Evolutionary conservation across 2,329 filamentous ascomycete genomes (phyloP).

Genomic region (Septoria linicola): DNA sequence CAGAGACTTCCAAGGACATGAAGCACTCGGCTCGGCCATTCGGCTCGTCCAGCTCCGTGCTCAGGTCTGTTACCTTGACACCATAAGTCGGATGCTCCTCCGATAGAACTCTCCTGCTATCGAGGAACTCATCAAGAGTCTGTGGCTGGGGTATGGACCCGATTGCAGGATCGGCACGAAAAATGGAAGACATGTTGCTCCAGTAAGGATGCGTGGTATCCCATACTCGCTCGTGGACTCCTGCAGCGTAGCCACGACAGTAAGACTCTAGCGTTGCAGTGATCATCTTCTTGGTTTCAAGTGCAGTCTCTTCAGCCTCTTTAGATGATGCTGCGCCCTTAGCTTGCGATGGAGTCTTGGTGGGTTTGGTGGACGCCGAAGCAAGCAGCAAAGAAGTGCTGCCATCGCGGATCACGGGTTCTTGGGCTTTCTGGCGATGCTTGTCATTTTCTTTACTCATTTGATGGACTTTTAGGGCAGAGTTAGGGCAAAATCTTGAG

Average conservation of each 20-base stretch:
- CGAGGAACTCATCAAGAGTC: slow-evolving; percentile 2
- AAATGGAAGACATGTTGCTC: slow-evolving; percentile 1
- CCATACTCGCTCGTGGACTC: slow-evolving; percentile 2
- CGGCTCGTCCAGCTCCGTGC: slow-evolving; percentile 12
- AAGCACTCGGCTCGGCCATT: slow-evolving; percentile 9
- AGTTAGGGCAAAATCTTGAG: no score
- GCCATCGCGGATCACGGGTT: no score
- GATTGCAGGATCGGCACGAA: slow-evolving; percentile 2
- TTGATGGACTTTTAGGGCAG: no score
- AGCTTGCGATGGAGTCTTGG: not conserved
- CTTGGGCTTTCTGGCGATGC: no score
- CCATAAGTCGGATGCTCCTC: slow-evolving; percentile 1
- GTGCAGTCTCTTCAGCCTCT: not conserved
- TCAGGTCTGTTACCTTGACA: slow-evolving; percentile 7
- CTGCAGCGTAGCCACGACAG: slow-evolving; percentile 1
- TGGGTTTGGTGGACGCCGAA: not conserved
- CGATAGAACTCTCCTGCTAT: not conserved
- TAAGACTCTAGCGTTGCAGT: slow-evolving; percentile 2
- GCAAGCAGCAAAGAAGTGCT: slow-evolving; percentile 1
- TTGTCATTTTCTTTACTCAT: no score
- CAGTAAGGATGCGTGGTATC: not conserved
- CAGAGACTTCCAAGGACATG: slow-evolving; percentile 2
- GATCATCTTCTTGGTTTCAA: slow-evolving; percentile 1
- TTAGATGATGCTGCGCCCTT: not conserved
- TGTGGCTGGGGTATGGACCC: not conserved